Evolutionary conservation across 495 filamentous ascomycete genomes (phyloP).

Genomic region (Pseudoneurospora amorphoporcata): DNA sequence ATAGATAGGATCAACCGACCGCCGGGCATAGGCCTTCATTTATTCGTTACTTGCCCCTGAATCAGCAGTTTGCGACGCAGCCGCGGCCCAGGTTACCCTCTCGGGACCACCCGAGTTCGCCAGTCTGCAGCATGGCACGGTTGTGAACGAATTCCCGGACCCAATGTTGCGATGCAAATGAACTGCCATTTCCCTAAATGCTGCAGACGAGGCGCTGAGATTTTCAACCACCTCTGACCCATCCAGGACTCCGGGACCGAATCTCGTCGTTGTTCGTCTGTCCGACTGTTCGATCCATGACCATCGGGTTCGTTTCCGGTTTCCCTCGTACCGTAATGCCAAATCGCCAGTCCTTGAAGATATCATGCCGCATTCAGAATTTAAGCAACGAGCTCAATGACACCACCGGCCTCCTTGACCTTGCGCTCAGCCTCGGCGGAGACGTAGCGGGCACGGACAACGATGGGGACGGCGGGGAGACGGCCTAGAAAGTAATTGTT

Average conservation of each 20-base stretch:
- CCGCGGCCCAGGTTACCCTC: neutral
- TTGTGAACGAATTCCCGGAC: slow-evolving; percentile 1
- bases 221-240: slow-evolving; percentile 19
- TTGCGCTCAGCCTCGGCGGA: slow-evolving; percentile 29
- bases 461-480: slow-evolving; percentile 25
- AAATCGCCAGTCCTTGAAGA: slow-evolving; percentile 24
- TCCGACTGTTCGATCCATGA: slow-evolving; percentile 16
- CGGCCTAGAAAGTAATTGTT: slow-evolving; percentile 13
- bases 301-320: slow-evolving; percentile 19
- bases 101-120: neutral
- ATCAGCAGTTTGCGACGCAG: neutral
- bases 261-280: slow-evolving; percentile 15
- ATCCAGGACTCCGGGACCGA: slow-evolving; percentile 25
- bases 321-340: slow-evolving; percentile 25
- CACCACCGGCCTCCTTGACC: slow-evolving; percentile 25
- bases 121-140: neutral
- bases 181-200: slow-evolving; percentile 28
- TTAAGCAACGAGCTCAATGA: slow-evolving; percentile 27
- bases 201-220: slow-evolving; percentile 17
- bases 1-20: neutral
- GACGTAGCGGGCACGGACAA: slow-evolving; percentile 25
- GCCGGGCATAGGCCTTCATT: neutral
- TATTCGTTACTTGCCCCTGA: neutral
- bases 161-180: slow-evolving; percentile 16
- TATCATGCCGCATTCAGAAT: slow-evolving; percentile 14